Conservation (phyloP, 2,329 filamentous ascomycete genomes). For the Emmonsiellopsis sp. region DNA sequence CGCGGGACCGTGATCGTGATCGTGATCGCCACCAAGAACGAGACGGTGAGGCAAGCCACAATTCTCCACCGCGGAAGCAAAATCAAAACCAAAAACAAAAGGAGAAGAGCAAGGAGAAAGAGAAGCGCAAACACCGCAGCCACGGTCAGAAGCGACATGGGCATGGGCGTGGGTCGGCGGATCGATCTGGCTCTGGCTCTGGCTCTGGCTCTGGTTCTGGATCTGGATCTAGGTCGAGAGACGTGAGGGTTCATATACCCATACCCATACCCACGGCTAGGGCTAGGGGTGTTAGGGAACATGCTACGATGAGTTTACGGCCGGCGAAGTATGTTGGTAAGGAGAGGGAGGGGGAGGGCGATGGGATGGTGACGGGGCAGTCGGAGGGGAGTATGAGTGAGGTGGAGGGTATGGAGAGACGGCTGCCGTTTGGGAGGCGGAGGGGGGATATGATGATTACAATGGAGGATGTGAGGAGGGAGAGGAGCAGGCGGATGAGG, state of each 20-base stretch:
- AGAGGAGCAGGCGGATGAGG: constrained; percentile 60
- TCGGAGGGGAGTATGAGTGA: constrained; percentile 12
- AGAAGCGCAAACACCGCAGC: too few relatives aligned
- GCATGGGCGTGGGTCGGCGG: too few relatives aligned
- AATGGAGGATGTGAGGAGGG: constrained; percentile 25
- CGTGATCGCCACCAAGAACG: background rate
- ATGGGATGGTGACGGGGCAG: constrained; percentile 15
- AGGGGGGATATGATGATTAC: constrained; percentile 20
- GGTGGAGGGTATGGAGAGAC: constrained; percentile 18
- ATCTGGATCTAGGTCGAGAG: too few relatives aligned
- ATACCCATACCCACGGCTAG: background rate
- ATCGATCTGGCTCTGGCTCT: too few relatives aligned
- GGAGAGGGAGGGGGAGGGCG: constrained; percentile 20
- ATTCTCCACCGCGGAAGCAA: too few relatives aligned
- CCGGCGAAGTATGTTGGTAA: constrained; percentile 19
- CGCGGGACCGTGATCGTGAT: background rate
- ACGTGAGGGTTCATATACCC: background rate
- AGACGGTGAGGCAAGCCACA: background rate
- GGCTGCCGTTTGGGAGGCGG: constrained; percentile 8
- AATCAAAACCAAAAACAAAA: too few relatives aligned
- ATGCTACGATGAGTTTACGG: constrained; percentile 20
- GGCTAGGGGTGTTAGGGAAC: background rate
- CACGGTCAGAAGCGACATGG: too few relatives aligned
- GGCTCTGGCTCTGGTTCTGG: too few relatives aligned
- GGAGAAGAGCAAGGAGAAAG: too few relatives aligned